Evolutionary conservation across 768 basidiomycete genomes (phyloP).

Genomic region (Termitomyces sp.): DNA sequence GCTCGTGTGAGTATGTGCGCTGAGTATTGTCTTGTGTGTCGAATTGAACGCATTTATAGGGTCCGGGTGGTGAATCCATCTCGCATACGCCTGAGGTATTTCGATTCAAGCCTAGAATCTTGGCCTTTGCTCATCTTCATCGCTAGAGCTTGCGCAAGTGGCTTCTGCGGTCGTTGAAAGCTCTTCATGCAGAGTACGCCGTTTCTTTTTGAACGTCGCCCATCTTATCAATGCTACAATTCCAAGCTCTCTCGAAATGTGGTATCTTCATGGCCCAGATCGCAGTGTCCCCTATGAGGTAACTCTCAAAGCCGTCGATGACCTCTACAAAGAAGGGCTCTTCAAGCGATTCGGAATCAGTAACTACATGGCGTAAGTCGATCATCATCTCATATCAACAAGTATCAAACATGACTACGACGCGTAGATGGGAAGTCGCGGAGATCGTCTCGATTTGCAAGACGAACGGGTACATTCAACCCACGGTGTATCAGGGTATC

Average conservation of each 20-base stretch:
- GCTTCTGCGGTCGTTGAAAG: slow-evolving; percentile 41
- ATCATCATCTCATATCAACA: background rate
- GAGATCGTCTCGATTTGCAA: slow-evolving; percentile 52
- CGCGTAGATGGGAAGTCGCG: slow-evolving; percentile 44
- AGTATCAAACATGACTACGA: background rate
- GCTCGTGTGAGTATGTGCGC: slow-evolving; percentile 13
- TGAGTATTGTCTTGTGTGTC: background rate
- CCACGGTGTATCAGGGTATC: slow-evolving; percentile 50
- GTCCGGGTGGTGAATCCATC: slow-evolving; percentile 6
- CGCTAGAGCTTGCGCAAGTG: slow-evolving; percentile 37
- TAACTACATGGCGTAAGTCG: slow-evolving; percentile 47
- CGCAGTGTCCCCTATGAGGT: slow-evolving; percentile 50
- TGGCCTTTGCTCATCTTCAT: background rate
- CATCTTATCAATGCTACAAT: slow-evolving; percentile 10
- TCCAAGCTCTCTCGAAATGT: slow-evolving; percentile 40
- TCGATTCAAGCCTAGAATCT: too few relatives aligned
- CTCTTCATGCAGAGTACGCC: slow-evolving; percentile 39
- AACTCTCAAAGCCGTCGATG: slow-evolving; percentile 48
- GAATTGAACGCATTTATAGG: background rate
- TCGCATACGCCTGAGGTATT: slow-evolving; percentile 27
- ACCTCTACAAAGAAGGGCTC: slow-evolving; percentile 50
- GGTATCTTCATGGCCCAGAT: slow-evolving; percentile 61
- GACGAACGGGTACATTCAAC: slow-evolving; percentile 46
- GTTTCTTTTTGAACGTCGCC: background rate
- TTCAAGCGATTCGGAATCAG: slow-evolving; percentile 63